Evolutionary conservation across 1,284 basidiomycete species (phyloP).

Genomic region (Boletus sp.): DNA sequence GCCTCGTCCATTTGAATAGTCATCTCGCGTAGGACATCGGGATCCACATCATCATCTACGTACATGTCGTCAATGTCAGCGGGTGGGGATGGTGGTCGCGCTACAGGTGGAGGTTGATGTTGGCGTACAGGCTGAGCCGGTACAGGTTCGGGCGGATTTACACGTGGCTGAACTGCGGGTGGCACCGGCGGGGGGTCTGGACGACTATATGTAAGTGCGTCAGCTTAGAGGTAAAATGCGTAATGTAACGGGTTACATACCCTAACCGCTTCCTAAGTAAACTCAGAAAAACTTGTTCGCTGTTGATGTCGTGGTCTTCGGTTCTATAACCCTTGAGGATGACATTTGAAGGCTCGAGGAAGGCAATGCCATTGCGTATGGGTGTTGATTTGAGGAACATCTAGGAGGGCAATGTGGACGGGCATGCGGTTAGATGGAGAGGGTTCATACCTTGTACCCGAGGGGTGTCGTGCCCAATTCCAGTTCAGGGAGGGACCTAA

Average conservation of each 20-base stretch:
- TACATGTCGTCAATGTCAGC: constrained; percentile 24
- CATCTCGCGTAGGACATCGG: constrained; percentile 29
- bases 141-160: constrained; percentile 7
- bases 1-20: constrained; percentile 20
- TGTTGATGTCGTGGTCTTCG: constrained; percentile 54
- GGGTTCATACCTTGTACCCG: constrained; percentile 61
- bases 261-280: constrained; percentile 56
- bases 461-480: constrained; percentile 63
- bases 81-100: constrained; percentile 11
- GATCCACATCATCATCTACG: constrained; percentile 28
- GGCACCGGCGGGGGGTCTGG: constrained; percentile 25
- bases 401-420: constrained; percentile 46
- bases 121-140: constrained; percentile 9
- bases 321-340: constrained; percentile 53
- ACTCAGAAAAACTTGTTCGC: constrained; percentile 51
- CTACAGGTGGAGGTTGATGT: constrained; percentile 7
- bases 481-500: constrained; percentile 52
- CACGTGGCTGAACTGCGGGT: constrained; percentile 6
- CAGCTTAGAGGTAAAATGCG: not conserved
- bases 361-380: constrained; percentile 60
- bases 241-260: constrained; percentile 38
- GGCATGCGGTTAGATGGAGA: not conserved
- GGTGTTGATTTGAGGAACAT: constrained; percentile 59
- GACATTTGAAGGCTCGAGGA: constrained; percentile 63
- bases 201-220: constrained; percentile 17